Conservation (phyloP, 805 yeast genomes). For the Schwanniomyces yamadae region DNA sequence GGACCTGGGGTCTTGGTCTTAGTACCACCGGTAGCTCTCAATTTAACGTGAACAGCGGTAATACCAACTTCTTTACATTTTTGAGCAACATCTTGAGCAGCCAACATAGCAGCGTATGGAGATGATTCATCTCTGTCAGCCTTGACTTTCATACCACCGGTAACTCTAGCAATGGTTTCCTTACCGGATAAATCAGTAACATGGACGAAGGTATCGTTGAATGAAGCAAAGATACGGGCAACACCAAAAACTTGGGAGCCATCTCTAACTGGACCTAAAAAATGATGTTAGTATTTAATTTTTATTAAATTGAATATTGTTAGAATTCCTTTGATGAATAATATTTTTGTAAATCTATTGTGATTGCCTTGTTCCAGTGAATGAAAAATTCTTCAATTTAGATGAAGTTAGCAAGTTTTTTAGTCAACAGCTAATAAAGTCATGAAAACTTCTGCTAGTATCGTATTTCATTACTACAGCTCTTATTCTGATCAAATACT, state of each 20-base stretch:
- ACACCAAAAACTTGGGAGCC: slow-evolving; percentile 99
- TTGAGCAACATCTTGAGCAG: slow-evolving; percentile 99
- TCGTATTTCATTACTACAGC: too few relatives aligned
- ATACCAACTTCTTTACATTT: slow-evolving; percentile 99
- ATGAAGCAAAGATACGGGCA: slow-evolving; percentile 99
- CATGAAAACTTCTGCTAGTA: too few relatives aligned
- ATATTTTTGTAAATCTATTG: too few relatives aligned
- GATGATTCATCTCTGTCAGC: slow-evolving; percentile 99
- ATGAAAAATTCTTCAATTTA: too few relatives aligned
- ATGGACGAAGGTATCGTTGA: slow-evolving; percentile 99
- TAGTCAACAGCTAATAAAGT: too few relatives aligned
- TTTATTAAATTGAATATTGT: too few relatives aligned
- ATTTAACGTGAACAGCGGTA: slow-evolving; percentile 98
- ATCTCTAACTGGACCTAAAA: slow-evolving; percentile 63
- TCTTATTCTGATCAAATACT: too few relatives aligned
- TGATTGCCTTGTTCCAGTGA: too few relatives aligned
- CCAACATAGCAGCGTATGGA: slow-evolving; percentile 99
- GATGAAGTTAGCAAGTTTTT: too few relatives aligned
- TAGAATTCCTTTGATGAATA: too few relatives aligned
- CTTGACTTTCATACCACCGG: slow-evolving; percentile 99
- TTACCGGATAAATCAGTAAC: slow-evolving; percentile 99
- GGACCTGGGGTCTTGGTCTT: slow-evolving; percentile 99
- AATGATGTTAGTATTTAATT: slow-evolving; percentile 14
- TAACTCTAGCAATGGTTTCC: slow-evolving; percentile 99
- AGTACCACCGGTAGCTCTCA: slow-evolving; percentile 99